Percentiles rank a stretch among this genome's conserved stretches.
Conservation (phyloP, 202 grass and related monocot genomes). For the Carex sylvatica region DNA sequence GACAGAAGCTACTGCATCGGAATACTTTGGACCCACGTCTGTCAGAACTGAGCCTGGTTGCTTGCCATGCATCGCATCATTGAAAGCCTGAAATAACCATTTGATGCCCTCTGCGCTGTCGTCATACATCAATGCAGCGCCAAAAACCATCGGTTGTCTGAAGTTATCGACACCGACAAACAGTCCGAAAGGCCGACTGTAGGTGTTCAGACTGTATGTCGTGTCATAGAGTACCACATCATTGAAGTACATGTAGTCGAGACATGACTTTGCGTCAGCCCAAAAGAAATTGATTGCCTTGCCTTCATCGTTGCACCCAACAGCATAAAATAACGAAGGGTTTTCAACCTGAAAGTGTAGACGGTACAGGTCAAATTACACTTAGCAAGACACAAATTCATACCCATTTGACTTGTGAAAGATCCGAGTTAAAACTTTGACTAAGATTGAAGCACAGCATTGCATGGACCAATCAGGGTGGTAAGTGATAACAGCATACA, state of each 20-base stretch:
- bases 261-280: constrained; percentile 75
- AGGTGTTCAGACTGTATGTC: constrained; percentile 69
- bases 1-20: constrained; percentile 53
- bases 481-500: not conserved
- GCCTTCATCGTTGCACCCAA: constrained; percentile 53
- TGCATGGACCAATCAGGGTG: not conserved
- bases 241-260: constrained; percentile 74
- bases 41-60: constrained; percentile 60
- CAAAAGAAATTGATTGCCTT: constrained; percentile 75
- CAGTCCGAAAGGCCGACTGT: constrained; percentile 64
- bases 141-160: constrained; percentile 72
- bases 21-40: constrained; percentile 57
- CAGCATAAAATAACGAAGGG: constrained; percentile 73
- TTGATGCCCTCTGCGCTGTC: constrained; percentile 58
- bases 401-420: not conserved
- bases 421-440: not conserved
- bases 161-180: constrained; percentile 87
- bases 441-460: not conserved
- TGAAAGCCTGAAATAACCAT: constrained; percentile 83
- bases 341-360: constrained; percentile 59
- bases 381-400: not conserved
- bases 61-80: constrained; percentile 65
- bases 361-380: constrained; percentile 25
- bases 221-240: constrained; percentile 87
- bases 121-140: constrained; percentile 78